phyloP scores from a whole-genome alignment of 768 basidiomycete species.

The Kwoniella dendrophila region DNA sequence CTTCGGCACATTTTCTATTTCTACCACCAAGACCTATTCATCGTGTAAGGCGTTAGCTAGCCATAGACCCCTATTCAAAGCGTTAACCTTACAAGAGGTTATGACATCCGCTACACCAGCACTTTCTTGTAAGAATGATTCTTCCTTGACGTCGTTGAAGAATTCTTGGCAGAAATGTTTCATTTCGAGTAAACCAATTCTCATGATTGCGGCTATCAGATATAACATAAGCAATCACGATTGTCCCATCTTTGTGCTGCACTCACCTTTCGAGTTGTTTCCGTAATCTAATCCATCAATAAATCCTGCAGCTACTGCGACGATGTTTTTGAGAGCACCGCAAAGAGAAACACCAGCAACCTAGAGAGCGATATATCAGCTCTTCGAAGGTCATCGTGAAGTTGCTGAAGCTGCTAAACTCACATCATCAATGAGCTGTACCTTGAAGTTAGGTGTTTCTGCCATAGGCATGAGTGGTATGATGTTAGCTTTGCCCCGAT shows the following conservation, averaged over 20 bases:
- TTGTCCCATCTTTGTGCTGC: background rate
- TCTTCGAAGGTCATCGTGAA: background rate
- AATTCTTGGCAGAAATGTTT: slow-evolving; percentile 60
- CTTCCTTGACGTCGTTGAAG: slow-evolving; percentile 57
- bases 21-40: slow-evolving; percentile 49
- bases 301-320: slow-evolving; percentile 60
- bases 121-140: slow-evolving; percentile 59
- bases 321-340: slow-evolving; percentile 61
- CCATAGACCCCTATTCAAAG: background rate
- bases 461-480: background rate
- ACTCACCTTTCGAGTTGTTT: slow-evolving; percentile 57
- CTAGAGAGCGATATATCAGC: slow-evolving; percentile 18
- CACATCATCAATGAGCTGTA: slow-evolving; percentile 58
- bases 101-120: slow-evolving; percentile 61
- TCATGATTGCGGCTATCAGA: slow-evolving; percentile 59
- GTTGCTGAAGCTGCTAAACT: slow-evolving; percentile 7
- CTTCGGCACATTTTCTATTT: slow-evolving; percentile 54
- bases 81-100: slow-evolving; percentile 56
- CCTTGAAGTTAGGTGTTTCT: slow-evolving; percentile 57
- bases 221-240: background rate
- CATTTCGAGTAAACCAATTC: slow-evolving; percentile 61
- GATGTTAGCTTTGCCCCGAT: background rate
- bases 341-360: slow-evolving; percentile 59
- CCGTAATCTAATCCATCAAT: slow-evolving; percentile 59
- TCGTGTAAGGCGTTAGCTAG: background rate